These are phyloP conservation scores for Phaffomyces thermotolerans DNA, from an alignment of 805 yeast species.

Conservation along the genomic window DNA sequence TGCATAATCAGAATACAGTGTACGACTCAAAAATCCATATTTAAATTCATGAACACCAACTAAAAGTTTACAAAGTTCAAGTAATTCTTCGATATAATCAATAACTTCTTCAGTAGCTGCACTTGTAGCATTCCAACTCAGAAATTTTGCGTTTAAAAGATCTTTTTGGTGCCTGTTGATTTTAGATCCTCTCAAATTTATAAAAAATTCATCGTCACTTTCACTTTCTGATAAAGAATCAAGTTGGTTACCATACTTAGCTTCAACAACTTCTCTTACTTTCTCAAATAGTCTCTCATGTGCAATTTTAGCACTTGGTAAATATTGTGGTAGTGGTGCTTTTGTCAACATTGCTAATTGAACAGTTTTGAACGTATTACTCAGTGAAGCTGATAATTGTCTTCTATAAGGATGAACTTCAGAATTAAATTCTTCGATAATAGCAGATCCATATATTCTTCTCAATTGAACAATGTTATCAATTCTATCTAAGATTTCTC, in stretches of 20 bases:
- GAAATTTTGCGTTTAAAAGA: slow-evolving; percentile 30
- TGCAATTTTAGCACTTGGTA: slow-evolving; percentile 43
- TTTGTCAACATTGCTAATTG: slow-evolving; percentile 38
- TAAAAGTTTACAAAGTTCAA: slow-evolving; percentile 33
- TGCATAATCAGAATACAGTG: slow-evolving; percentile 37
- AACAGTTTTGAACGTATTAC: slow-evolving; percentile 33
- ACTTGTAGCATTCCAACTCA: slow-evolving; percentile 46
- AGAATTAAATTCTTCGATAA: slow-evolving; percentile 36
- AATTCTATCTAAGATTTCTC: slow-evolving; percentile 40
- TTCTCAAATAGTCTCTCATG: slow-evolving; percentile 38
- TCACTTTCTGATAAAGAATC: slow-evolving; percentile 11
- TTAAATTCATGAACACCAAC: slow-evolving; percentile 45
- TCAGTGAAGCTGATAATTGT: slow-evolving; percentile 36
- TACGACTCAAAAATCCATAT: slow-evolving; percentile 44
- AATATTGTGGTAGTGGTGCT: slow-evolving; percentile 41
- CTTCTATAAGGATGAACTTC: slow-evolving; percentile 37
- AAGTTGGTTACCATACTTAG: slow-evolving; percentile 16
- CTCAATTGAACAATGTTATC: slow-evolving; percentile 39
- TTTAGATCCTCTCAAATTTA: slow-evolving; percentile 8
- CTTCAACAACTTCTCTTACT: slow-evolving; percentile 31
- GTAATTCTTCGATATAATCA: slow-evolving; percentile 40
- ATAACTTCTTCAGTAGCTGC: slow-evolving; percentile 44
- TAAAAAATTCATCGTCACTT: slow-evolving; percentile 19
- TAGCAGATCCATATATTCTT: slow-evolving; percentile 37
- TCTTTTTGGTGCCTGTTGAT: slow-evolving; percentile 21